Evolutionary conservation across 441 rosid species (phyloP).

Genomic region (Aquilaria agallochum): DNA sequence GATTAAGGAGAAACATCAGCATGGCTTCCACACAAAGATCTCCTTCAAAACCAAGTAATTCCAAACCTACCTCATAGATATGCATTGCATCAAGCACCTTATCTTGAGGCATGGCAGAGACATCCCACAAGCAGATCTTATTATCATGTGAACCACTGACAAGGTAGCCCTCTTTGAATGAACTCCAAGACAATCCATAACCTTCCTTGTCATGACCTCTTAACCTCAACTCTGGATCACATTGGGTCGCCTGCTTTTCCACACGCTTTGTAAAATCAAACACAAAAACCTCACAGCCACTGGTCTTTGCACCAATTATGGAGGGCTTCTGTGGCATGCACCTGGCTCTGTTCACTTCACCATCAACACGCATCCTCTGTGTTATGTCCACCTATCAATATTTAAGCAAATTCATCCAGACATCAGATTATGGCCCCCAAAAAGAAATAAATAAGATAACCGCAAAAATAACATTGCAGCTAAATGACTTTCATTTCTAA

Average conservation of each 20-base stretch:
- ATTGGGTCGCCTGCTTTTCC: constrained; percentile 36
- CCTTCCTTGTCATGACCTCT: constrained; percentile 87
- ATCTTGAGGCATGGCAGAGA: constrained; percentile 45
- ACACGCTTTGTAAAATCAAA: constrained; percentile 63
- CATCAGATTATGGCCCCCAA: neutral
- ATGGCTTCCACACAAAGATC: neutral
- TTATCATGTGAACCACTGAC: constrained; percentile 80
- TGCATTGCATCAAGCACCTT: constrained; percentile 58
- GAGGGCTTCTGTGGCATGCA: constrained; percentile 81
- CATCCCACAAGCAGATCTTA: constrained; percentile 82
- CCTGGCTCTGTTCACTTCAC: constrained; percentile 87
- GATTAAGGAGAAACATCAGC: constrained; percentile 13
- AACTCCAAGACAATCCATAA: constrained; percentile 87
- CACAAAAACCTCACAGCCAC: constrained; percentile 69
- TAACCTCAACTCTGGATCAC: constrained; percentile 74
- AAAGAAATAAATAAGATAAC: neutral
- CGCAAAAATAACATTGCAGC: neutral
- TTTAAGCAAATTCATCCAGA: neutral
- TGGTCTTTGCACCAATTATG: constrained; percentile 73
- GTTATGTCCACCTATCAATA: constrained; percentile 61
- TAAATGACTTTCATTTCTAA: neutral
- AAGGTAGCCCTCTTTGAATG: constrained; percentile 71
- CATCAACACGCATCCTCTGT: constrained; percentile 73
- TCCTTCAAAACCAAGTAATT: constrained; percentile 3
- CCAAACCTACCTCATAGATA: constrained; percentile 53